Base-by-base conservation (phyloP, 106 monocot species). In the Apostasia shenzhenica region DNA sequence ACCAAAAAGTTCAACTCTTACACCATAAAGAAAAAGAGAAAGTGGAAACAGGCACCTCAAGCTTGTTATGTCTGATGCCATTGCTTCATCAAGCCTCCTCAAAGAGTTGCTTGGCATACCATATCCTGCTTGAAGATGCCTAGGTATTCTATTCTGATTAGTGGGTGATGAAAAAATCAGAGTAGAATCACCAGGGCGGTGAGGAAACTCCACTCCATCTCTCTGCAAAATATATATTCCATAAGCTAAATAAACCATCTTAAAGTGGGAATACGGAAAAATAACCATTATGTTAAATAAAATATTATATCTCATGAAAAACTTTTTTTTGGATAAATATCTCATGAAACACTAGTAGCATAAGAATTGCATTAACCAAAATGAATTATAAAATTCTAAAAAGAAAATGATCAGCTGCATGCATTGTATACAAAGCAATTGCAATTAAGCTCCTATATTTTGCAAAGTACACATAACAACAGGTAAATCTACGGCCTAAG, bases 71-170 rank as follows among this genome's bases (percentile, higher is more conserved):
- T 95, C 88, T 43, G 91, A 82, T 73, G 84, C 79, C 88, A 88
- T 91, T 75, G 91, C 91, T 72, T 91, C 91, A 70, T 95, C 88
- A 79, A 91, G 83, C 44, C 83, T 83, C 48, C 76, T 45, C 42
- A 86, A 64, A 69, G 85, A 75, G 77, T 76, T 79, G 45, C 59
- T 81, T 12, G 91, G 81, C 83, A 81, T 79, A 57, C 86, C 88
- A 75, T 83, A 78, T 63, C 72, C 71, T 48, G 63, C 39, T 69
- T 78, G 72, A 69, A 72, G 86, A 76, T 53, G 51, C 44, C 48
- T 68, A 45, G 67, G 41, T 45, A 62, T n/a, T 1, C 76, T 57
- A 57, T 60, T 53, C 51, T 78, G 70, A 57, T 66, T 85, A 14
- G 75, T 59, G 48, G 88, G 86, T 67, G 84, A 61, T 58, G 90